Base-by-base conservation (phyloP, 805 yeast genomes). In the Danielozyma ontarioensis region DNA sequence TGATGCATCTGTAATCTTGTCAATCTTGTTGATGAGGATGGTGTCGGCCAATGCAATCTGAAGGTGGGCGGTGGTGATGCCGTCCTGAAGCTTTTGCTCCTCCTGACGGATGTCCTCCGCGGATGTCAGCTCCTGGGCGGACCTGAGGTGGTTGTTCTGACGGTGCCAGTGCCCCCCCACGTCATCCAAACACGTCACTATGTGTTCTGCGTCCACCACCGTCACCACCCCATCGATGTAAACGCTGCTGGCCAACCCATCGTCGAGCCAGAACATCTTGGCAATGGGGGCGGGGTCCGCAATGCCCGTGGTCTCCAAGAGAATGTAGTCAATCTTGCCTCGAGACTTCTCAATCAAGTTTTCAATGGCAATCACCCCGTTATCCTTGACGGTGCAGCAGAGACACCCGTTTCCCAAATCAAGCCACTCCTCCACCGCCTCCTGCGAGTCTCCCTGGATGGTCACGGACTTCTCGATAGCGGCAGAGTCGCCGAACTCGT, bases 211-310 rank as follows among this genome's bases (percentile, higher is more conserved):
- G 53, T 90, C 97, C 27, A 93, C 64, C 2, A 90, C 97, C 0
- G 96, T 83, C 11, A 93, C 73, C 4, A 90, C 86, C 0, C 96
- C 96, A 57, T 90, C 97, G 21, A 93, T 80, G 53, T 85, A 84
- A 2, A 93, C 87, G 44, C 79, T 80, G 3, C 95, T 80, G 12
- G 80, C 72, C 37, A 93, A 65, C 0, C 89, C 97, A 16, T 85
- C 90, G 55, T 93, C 98, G 19, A 89, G 70, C 98, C 98, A 93
- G 59, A 93, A 93, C 96, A 90, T 90, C 42, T 80, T 76, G 4
- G 97, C 96, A 17, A 93, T 87, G 0, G 97, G 97, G 0, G 89
- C 97, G 0, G 98, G 98, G 52, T 93, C 97, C 0, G 98, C 98
- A 12, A 93, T 72, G 0, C 98, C 98, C 0, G 96, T 87, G 0